Evolutionary conservation across 768 basidiomycete genomes (phyloP).

Genomic region (Chalciporus piperatus): DNA sequence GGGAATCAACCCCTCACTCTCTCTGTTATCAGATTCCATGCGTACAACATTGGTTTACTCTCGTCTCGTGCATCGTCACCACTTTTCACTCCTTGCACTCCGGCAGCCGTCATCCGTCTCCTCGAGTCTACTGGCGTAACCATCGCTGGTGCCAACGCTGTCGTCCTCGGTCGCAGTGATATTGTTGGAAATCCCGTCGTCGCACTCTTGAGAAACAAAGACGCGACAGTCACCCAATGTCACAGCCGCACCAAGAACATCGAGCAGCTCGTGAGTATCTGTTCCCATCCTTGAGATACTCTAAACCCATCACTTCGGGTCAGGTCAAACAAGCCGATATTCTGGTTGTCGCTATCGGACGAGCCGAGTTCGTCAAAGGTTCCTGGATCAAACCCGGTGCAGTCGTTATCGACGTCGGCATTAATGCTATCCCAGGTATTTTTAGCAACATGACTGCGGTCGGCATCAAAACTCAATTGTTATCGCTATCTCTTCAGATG

Average conservation of each 20-base stretch:
- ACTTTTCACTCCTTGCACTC: constrained; percentile 93
- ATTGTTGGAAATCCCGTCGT: constrained; percentile 97
- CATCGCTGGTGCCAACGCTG: constrained; percentile 76
- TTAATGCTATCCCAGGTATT: constrained; percentile 89
- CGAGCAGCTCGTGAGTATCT: constrained; percentile 61
- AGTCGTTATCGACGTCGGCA: constrained; percentile 96
- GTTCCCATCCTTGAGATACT: constrained; percentile 9
- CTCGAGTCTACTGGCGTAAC: constrained; percentile 82
- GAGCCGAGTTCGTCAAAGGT: constrained; percentile 86
- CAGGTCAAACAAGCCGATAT: constrained; percentile 88
- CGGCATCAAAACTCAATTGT: not conserved
- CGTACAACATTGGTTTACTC: constrained; percentile 95
- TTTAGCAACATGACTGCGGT: not conserved
- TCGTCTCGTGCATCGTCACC: constrained; percentile 87
- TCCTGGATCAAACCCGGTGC: constrained; percentile 95
- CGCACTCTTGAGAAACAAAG: constrained; percentile 81
- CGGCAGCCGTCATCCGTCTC: constrained; percentile 86
- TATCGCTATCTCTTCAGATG: constrained; percentile 45
- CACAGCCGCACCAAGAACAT: constrained; percentile 88
- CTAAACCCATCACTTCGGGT: not conserved
- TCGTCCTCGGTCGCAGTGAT: constrained; percentile 95
- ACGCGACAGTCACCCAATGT: constrained; percentile 98
- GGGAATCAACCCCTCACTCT: constrained; percentile 5
- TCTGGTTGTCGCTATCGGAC: constrained; percentile 94
- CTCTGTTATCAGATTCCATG: constrained; percentile 72